Percentiles rank a stretch among this genome's conserved stretches.
These are phyloP conservation scores for Naganishia albida DNA, from an alignment of 1,284 basidiomycete genomes.

Conservation along the genomic window DNA sequence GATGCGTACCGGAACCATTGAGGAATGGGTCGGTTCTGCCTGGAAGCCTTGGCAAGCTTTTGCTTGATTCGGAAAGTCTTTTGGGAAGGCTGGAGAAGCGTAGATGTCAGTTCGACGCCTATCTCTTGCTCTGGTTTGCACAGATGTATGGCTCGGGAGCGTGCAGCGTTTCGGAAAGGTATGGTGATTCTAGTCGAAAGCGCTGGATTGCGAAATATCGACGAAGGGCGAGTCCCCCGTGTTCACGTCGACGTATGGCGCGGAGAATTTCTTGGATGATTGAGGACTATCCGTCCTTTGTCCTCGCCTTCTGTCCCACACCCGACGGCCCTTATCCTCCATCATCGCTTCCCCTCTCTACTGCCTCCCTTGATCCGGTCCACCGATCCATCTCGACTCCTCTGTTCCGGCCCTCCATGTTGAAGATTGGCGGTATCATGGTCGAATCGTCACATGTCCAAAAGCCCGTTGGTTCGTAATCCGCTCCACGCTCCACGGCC, in stretches of 20 bases:
- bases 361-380: background rate
- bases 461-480: no score
- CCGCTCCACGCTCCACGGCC: background rate
- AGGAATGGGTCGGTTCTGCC: slow-evolving; percentile 96
- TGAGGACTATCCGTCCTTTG: no score
- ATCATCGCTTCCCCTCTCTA: background rate
- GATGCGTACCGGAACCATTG: slow-evolving; percentile 78
- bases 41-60: slow-evolving; percentile 91
- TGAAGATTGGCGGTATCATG: background rate
- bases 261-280: no score
- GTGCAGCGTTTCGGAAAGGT: no score
- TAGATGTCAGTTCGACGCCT: no score
- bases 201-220: no score
- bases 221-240: no score
- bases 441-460: background rate
- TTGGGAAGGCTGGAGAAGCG: slow-evolving; percentile 77
- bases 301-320: no score
- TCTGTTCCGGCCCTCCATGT: background rate
- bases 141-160: no score
- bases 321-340: background rate
- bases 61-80: slow-evolving; percentile 96
- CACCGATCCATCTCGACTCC: background rate
- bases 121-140: no score
- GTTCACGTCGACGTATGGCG: no score
- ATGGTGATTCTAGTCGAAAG: no score